A percentile compares a stretch with the other conserved stretches of the same genome.
Conservation (phyloP, 2,329 filamentous ascomycete genomes). For the Leptographium wingfieldii region DNA sequence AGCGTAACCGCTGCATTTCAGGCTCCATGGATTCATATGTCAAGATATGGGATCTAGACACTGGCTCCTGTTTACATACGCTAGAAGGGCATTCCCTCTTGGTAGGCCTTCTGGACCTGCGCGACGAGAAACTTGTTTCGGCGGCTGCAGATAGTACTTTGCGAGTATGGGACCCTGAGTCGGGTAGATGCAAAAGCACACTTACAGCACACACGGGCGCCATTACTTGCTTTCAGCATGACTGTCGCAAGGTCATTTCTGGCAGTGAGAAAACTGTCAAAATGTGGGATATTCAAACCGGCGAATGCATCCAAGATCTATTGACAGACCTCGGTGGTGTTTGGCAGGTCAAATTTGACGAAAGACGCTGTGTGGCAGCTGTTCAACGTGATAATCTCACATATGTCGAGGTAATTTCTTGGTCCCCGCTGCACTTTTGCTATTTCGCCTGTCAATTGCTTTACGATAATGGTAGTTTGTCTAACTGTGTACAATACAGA, state of each 20-base stretch:
- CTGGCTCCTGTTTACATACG: slow-evolving; percentile 72
- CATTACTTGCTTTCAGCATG: slow-evolving; percentile 98
- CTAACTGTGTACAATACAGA: slow-evolving; percentile 39
- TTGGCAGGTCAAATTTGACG: slow-evolving; percentile 98
- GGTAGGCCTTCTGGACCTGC: slow-evolving; percentile 81
- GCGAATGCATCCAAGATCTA: slow-evolving; percentile 84
- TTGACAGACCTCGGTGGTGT: slow-evolving; percentile 91
- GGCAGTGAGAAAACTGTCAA: slow-evolving; percentile 93
- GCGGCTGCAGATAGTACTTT: slow-evolving; percentile 92
- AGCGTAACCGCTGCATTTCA: slow-evolving; percentile 89
- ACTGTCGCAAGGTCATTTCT: slow-evolving; percentile 90
- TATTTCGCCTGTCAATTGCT: slow-evolving; percentile 3
- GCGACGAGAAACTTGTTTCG: slow-evolving; percentile 81
- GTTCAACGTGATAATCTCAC: slow-evolving; percentile 88
- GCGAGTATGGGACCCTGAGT: slow-evolving; percentile 93
- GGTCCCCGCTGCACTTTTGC: not conserved
- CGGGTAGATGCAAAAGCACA: slow-evolving; percentile 77
- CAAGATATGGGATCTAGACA: slow-evolving; percentile 92
- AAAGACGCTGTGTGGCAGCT: slow-evolving; percentile 85
- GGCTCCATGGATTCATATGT: slow-evolving; percentile 97
- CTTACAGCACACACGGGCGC: slow-evolving; percentile 90
- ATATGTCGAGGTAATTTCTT: slow-evolving; percentile 75
- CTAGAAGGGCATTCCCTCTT: slow-evolving; percentile 87
- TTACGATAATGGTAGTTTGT: no score
- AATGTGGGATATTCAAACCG: slow-evolving; percentile 94